Evolutionary conservation across 2,329 filamentous ascomycete species (phyloP).

Genomic region (Talaromyces piceae): DNA sequence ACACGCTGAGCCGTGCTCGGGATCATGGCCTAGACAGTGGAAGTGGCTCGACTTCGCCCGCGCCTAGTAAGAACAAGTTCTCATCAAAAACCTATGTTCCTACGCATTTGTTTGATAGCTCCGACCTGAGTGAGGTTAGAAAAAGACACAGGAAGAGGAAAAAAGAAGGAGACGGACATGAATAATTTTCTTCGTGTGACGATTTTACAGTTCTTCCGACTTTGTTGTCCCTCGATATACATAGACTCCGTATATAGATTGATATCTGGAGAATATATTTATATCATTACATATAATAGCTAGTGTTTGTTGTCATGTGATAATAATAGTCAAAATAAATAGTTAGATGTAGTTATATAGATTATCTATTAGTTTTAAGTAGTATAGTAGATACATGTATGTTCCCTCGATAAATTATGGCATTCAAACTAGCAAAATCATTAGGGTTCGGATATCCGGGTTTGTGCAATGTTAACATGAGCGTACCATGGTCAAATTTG

Average conservation of each 20-base stretch:
- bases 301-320: too few relatives aligned
- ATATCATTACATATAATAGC: background rate
- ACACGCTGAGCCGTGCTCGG: background rate
- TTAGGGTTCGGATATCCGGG: too few relatives aligned
- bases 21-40: background rate
- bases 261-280: background rate
- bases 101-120: background rate
- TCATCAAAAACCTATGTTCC: background rate
- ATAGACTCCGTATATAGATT: background rate
- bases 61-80: background rate
- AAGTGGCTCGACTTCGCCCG: background rate
- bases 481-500: too few relatives aligned
- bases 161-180: background rate
- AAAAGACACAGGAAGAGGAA: background rate
- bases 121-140: background rate
- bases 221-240: background rate
- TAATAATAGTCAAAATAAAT: too few relatives aligned
- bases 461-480: too few relatives aligned
- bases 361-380: too few relatives aligned
- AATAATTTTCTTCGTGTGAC: background rate
- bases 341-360: too few relatives aligned
- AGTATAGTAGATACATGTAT: too few relatives aligned
- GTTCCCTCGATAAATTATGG: too few relatives aligned
- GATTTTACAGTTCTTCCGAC: background rate
- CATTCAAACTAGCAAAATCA: too few relatives aligned